Evolutionary conservation across 192 early-diverging fungal species (phyloP).

Genomic region (Kappamyces sp.): DNA sequence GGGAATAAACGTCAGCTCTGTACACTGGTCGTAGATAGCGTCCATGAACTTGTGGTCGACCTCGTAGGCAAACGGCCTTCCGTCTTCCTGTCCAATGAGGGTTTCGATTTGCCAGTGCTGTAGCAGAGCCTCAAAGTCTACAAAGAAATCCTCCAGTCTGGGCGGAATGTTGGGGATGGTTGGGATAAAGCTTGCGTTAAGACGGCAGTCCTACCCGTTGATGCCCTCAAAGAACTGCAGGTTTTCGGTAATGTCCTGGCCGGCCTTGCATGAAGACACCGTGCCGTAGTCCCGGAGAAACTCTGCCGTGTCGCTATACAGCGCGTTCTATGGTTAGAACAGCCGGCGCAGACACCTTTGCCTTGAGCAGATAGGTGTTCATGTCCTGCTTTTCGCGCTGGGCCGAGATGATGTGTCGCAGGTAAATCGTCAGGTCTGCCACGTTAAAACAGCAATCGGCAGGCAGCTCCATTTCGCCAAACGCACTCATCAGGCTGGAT

Average conservation of each 20-base stretch:
- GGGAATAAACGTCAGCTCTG: conserved; percentile 30
- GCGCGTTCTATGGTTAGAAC: neutral
- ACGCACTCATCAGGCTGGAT: conserved; percentile 17
- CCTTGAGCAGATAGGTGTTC: conserved; percentile 29
- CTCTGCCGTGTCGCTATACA: conserved; percentile 34
- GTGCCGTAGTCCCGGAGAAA: conserved; percentile 41
- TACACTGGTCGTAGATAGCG: conserved; percentile 29
- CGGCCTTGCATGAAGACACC: conserved; percentile 29
- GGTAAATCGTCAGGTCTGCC: conserved; percentile 27
- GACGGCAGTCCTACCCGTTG: conserved; percentile 29
- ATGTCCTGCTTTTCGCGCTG: conserved; percentile 24
- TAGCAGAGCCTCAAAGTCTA: conserved; percentile 46
- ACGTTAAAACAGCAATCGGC: neutral
- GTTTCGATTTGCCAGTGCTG: conserved; percentile 38
- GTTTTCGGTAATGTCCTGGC: conserved; percentile 21
- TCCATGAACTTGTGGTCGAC: conserved; percentile 36
- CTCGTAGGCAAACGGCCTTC: conserved; percentile 51
- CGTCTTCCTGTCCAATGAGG: conserved; percentile 49
- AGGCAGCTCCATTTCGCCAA: conserved; percentile 25
- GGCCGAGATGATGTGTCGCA: conserved; percentile 24
- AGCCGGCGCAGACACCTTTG: conserved; percentile 22
- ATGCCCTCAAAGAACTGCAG: conserved; percentile 37
- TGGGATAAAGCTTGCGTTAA: conserved; percentile 37
- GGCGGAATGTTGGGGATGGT: conserved; percentile 32
- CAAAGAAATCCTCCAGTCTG: conserved; percentile 49